phyloP scores from a whole-genome alignment of 208 protist genomes.

The Leishmania arabica region DNA sequence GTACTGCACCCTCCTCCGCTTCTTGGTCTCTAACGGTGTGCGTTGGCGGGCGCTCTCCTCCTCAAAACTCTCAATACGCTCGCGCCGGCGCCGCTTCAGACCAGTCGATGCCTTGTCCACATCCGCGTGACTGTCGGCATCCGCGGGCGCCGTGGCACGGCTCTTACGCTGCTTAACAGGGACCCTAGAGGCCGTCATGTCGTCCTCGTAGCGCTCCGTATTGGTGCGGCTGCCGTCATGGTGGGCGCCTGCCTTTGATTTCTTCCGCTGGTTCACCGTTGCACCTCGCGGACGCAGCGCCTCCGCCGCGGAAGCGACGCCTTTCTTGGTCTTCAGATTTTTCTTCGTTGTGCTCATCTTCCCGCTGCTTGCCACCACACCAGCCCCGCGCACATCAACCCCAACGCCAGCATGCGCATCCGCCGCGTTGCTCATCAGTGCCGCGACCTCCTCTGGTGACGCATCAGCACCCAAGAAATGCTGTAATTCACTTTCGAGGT shows the following conservation, averaged over 20 bases:
- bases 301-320: background rate
- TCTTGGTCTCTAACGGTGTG: background rate
- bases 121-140: background rate
- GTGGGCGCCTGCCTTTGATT: background rate
- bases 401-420: background rate
- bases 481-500: slow-evolving; percentile 45
- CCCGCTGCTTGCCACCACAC: background rate
- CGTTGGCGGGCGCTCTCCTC: background rate
- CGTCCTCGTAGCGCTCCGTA: background rate
- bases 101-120: background rate
- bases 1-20: background rate
- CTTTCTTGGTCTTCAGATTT: background rate
- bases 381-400: background rate
- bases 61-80: background rate
- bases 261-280: background rate
- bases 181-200: background rate
- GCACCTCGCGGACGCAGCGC: background rate
- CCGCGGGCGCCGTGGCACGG: background rate
- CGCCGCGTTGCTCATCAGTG: slow-evolving; percentile 15
- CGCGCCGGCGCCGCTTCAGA: background rate
- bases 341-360: background rate
- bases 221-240: background rate
- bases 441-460: slow-evolving; percentile 16
- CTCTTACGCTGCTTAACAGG: background rate
- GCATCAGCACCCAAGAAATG: slow-evolving; percentile 60